Conservation (phyloP, 2,329 filamentous ascomycete species). For the Cordyceps militaris region DNA sequence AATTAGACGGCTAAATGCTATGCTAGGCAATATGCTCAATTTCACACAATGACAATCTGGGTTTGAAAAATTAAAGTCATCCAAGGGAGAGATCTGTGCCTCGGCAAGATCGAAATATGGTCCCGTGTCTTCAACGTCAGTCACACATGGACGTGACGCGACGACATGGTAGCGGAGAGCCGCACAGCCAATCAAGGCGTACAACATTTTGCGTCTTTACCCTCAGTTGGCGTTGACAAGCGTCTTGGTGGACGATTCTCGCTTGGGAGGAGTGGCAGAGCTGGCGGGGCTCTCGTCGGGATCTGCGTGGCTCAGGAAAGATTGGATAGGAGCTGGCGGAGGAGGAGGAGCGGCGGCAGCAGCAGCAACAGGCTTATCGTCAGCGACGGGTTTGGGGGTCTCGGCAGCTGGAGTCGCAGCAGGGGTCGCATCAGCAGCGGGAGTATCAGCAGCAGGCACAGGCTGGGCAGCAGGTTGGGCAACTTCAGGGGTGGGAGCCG, state of each 20-base stretch:
- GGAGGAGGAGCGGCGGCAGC: not conserved
- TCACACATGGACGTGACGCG: not conserved
- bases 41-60: not conserved
- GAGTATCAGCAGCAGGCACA: not conserved
- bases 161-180: too few species aligned
- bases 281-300: conserved; percentile 17
- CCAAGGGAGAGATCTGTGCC: not conserved
- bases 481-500: not conserved
- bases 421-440: not conserved
- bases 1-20: conserved; percentile 3
- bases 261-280: conserved; percentile 13
- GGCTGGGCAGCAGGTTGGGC: not conserved
- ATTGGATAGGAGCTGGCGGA: not conserved
- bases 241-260: conserved; percentile 12
- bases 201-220: not conserved
- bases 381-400: not conserved
- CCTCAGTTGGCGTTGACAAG: not conserved
- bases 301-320: conserved; percentile 3
- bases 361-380: not conserved
- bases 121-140: not conserved
- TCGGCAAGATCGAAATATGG: not conserved
- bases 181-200: not conserved
- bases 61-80: not conserved
- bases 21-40: not conserved
- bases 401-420: not conserved